Evolutionary conservation across 1,139 yeast genomes (phyloP).

Genomic region (Sugiyamaella xylanicola): DNA sequence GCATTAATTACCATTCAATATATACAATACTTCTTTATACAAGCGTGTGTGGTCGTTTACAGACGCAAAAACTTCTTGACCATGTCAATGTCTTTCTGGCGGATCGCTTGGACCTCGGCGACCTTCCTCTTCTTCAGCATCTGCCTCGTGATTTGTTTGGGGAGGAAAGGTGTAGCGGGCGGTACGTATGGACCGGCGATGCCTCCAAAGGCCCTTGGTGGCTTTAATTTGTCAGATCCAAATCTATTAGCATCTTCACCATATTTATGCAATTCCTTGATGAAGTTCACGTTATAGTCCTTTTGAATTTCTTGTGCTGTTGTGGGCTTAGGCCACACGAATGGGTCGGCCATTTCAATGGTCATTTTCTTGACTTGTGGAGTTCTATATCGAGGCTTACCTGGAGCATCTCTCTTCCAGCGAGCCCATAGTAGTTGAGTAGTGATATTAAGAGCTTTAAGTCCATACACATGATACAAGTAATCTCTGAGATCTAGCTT

Average conservation of each 20-base stretch:
- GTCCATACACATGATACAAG: constrained; percentile 81
- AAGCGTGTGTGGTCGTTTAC: constrained; percentile 15
- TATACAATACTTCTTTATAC: neutral
- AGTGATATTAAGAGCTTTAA: constrained; percentile 83
- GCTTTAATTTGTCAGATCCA: constrained; percentile 74
- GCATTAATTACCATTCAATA: constrained; percentile 10
- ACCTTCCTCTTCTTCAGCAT: constrained; percentile 30
- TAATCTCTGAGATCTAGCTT: constrained; percentile 90
- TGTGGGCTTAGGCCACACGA: constrained; percentile 80
- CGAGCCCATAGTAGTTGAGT: constrained; percentile 80
- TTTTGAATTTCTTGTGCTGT: constrained; percentile 45
- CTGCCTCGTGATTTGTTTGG: constrained; percentile 46
- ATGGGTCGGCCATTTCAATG: constrained; percentile 89
- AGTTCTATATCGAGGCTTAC: constrained; percentile 70
- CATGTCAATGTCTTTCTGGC: constrained; percentile 30
- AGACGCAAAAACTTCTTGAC: constrained; percentile 33
- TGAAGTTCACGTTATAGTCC: constrained; percentile 33
- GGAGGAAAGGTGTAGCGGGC: constrained; percentile 68
- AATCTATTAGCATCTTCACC: constrained; percentile 47
- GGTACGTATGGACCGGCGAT: constrained; percentile 69
- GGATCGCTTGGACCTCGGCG: constrained; percentile 27
- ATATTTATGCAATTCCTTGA: constrained; percentile 37
- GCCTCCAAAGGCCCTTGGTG: constrained; percentile 76
- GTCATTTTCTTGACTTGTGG: constrained; percentile 94
- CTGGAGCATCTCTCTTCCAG: constrained; percentile 61